Evolutionary conservation across 768 basidiomycete genomes (phyloP), one percentile per base, ranked within the genome.

Genomic region (Ramaria sp.): DNA sequence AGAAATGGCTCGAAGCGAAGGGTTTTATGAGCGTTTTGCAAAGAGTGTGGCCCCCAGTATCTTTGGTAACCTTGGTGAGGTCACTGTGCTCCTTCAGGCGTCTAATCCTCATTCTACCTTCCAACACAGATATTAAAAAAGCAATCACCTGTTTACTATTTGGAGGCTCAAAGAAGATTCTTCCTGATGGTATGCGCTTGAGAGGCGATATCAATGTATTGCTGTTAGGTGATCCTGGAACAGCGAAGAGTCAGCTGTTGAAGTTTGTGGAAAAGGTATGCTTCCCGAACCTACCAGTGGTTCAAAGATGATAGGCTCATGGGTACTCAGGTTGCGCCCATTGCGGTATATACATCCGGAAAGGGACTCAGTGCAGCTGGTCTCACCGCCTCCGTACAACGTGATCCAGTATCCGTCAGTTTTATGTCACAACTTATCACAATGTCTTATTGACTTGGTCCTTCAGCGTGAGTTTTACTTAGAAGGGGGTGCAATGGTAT

Each of bases 351-450:
- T 66, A 98, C 96, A 0, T 96, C 94, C 16, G 96, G 96, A 3
- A 99, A 99, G 65, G 96, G 96, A 49, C 93, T 91, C 5, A 96
- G 92, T 70, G 96, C 96, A 8, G 96, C 96, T 48, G 96, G 96
- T 85, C 70, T 99, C 60, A 99, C 96, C 1, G 96, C 96, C 10
- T 90, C 89, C 3, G 96, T 99, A 1, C 96, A 98, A 69, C 80
- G 96, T 5, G 96, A 99, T 65, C 71, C 90, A 2, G 78, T 85
- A 41, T 92, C 93, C 18, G 94, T 95, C 62, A 56, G 87, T 71
- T 3, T n/a, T 10, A 3, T n/a, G 18, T 52, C 8, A 36, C 49
- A 9, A 9, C 2, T 42, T 25, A 16, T 58, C 39, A 25, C 39
- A 25, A 30, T 18, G 16, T 30, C n/a, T 20, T 47, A 15, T 34